Evolutionary conservation across 2,329 filamentous ascomycete species (phyloP), one percentile per base, ranked within the genome.

Genomic region (Herpotrichia juniperi): DNA sequence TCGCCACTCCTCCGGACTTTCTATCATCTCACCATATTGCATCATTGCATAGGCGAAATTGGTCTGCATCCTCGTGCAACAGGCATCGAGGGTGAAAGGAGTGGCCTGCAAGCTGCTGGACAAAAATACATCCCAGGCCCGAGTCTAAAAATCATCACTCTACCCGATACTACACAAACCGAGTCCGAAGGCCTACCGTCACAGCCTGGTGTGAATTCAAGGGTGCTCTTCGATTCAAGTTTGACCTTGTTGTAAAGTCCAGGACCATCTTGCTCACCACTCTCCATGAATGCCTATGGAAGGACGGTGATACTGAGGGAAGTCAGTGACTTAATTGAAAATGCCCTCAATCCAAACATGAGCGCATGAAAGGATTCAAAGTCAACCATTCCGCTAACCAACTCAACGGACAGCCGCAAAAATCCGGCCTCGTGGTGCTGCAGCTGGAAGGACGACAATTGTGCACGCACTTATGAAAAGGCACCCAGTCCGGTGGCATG

Each of bases 21-120:
- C 31, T 26, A 17, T 7, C 42, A 14, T 46, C 24, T 48, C 24
- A 51, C 16, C 39, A 51, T 51, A 55, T 51, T 55, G 39, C 39
- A 32, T 35, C 37, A 26, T 44, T 22, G 19, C 47, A 43, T 44
- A 42, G 31, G 31, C 42, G 37, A 46, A 21, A 47, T 39, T 46
- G 21, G 19, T 22, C 21, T 30, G 7, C 3, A 24, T 16, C 8
- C 31, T 30, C 24, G 16, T 28, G 40, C 10, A 30, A 21, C 40
- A 43, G 6, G 24, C 24, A 43, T 43, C 7, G 40, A 43, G 16
- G 17, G 14, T 28, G 40, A 28, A 30, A 22, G 40, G 25, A 30
- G 2, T 5, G 24, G 28, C n/a, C 21, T n/a, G 17, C 5, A 19
- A 19, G n/a, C 6, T 31, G 40, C 16, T 30, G 12, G 21, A 28